Evolutionary conservation across 345 rosid species (phyloP).

Genomic region (Microthlaspi erraticum): DNA sequence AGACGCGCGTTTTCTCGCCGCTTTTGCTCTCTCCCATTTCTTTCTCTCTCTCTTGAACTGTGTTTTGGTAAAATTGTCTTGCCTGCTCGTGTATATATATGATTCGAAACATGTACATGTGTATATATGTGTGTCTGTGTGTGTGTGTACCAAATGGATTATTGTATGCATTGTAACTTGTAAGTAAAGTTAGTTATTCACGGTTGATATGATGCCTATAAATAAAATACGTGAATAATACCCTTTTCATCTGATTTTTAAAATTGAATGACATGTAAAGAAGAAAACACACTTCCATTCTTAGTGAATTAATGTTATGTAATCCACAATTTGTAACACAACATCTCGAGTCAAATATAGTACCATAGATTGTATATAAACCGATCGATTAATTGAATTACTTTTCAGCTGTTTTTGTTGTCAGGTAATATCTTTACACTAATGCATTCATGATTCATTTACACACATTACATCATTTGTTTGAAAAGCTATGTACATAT

Average conservation of each 20-base stretch:
- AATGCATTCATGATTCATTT: neutral
- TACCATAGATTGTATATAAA: neutral
- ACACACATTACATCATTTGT: constrained; percentile 2
- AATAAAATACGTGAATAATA: neutral
- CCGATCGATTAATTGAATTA: too few species aligned
- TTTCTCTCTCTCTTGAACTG: neutral
- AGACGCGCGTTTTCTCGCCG: constrained; percentile 51
- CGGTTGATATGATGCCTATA: constrained; percentile 13
- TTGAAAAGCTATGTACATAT: neutral
- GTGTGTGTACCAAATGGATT: constrained; percentile 12
- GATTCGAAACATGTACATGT: constrained; percentile 15
- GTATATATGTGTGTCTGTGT: neutral
- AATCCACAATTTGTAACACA: neutral
- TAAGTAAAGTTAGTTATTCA: constrained; percentile 39
- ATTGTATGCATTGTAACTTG: constrained; percentile 42
- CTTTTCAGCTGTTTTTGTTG: too few species aligned
- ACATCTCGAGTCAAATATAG: neutral
- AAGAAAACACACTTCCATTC: constrained; percentile 3
- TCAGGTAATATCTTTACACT: too few species aligned
- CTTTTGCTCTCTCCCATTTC: constrained; percentile 27
- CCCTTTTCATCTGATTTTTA: neutral
- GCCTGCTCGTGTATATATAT: constrained; percentile 11
- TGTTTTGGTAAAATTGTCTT: constrained; percentile 15
- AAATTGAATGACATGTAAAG: neutral
- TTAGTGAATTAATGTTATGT: neutral